phyloP scores from a whole-genome alignment of 116 monocot species.

The Dioscorea cayenensis region DNA sequence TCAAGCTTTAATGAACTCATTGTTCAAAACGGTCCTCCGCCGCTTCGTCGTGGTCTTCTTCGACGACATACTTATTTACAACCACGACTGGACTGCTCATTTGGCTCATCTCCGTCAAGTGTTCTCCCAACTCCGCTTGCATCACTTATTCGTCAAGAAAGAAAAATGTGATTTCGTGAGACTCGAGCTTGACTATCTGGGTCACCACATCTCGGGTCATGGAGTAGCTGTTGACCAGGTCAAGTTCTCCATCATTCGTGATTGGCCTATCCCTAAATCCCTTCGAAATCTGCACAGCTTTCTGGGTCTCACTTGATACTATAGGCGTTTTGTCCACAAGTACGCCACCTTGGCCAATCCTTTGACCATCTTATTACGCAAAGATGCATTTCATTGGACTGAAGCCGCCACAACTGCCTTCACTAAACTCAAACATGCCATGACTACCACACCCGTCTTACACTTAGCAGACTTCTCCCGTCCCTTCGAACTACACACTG shows the following conservation, averaged over 20 bases:
- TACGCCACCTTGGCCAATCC: neutral
- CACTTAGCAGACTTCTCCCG: no score
- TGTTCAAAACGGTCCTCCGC: neutral
- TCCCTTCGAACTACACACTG: no score
- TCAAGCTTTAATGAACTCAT: neutral
- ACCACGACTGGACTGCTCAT: neutral
- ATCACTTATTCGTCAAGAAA: neutral
- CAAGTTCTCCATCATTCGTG: neutral
- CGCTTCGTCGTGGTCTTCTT: neutral
- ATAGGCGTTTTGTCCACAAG: neutral
- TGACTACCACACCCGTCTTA: no score
- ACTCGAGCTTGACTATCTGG: neutral
- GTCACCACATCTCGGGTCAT: neutral
- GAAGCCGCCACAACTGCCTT: no score
- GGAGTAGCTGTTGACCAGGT: neutral
- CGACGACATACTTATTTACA: neutral
- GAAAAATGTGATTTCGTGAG: neutral
- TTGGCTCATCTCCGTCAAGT: neutral
- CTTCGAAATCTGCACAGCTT: neutral
- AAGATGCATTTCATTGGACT: no score
- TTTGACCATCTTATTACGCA: no score
- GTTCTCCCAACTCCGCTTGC: neutral
- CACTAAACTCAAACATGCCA: no score
- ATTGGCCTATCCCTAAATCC: neutral
- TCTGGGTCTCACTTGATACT: conserved; percentile 4